phyloP scores from a whole-genome alignment of 441 rosid genomes.

The Erodium trifolium region DNA sequence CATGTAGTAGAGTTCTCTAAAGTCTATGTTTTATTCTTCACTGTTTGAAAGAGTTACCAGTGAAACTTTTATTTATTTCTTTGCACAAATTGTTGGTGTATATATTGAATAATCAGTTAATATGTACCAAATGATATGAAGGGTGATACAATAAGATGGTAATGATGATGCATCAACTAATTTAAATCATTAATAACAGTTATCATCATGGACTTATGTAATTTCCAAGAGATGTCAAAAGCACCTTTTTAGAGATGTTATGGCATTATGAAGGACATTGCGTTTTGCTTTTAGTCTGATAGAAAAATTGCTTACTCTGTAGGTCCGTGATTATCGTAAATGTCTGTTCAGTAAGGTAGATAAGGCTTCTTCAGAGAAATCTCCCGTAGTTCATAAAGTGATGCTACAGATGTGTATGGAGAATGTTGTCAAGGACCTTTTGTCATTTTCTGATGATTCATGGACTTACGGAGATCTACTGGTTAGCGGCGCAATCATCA shows the following conservation, averaged over 20 bases:
- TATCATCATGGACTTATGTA: neutral
- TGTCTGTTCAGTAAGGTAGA: constrained; percentile 10
- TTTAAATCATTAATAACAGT: neutral
- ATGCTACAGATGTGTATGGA: constrained; percentile 25
- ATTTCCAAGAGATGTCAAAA: neutral
- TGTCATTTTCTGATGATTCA: constrained; percentile 21
- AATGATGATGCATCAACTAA: neutral
- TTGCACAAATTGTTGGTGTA: neutral
- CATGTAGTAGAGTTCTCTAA: neutral
- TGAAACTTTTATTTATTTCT: neutral
- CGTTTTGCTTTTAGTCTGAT: constrained; percentile 1
- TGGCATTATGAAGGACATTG: neutral
- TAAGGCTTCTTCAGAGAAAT: constrained; percentile 4
- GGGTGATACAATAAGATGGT: neutral
- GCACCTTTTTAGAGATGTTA: neutral
- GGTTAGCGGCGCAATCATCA: constrained; percentile 17
- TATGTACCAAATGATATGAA: neutral
- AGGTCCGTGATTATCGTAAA: constrained; percentile 29
- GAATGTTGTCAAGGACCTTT: constrained; percentile 27
- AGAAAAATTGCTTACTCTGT: constrained; percentile 9
- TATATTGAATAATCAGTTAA: neutral
- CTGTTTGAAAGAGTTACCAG: neutral
- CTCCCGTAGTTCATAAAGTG: constrained; percentile 24
- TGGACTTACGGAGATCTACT: constrained; percentile 26
- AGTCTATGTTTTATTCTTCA: neutral